Percentiles rank a stretch among this genome's conserved stretches.
Evolutionary conservation across 352 stramenopile genomes (phyloP).

Genomic region (Pythium myriotylum): DNA sequence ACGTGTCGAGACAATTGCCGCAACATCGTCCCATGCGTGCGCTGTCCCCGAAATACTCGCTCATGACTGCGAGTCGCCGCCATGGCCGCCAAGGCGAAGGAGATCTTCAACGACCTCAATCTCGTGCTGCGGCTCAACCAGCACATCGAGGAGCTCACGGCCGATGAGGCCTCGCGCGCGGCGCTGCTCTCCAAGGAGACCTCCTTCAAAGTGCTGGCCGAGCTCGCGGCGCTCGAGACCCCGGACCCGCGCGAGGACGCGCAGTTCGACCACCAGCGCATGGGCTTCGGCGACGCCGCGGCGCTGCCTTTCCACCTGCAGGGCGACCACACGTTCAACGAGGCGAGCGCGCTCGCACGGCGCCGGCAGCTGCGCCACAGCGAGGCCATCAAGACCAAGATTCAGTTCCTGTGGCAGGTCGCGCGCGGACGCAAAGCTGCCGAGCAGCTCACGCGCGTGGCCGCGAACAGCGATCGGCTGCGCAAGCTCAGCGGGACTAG

Average conservation of each 20-base stretch:
- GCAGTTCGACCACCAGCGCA: conserved; percentile 74
- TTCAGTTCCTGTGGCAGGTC: conserved; percentile 71
- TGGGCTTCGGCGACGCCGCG: conserved; percentile 27
- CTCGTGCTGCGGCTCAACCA: conserved; percentile 72
- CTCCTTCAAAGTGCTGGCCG: conserved; percentile 76
- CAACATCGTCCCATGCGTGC: too few relatives aligned
- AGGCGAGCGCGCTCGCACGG: conserved; percentile 56
- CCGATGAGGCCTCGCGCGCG: conserved; percentile 16
- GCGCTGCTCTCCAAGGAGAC: conserved; percentile 43
- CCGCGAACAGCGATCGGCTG: conserved; percentile 6
- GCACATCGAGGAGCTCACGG: conserved; percentile 54
- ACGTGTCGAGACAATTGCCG: too few relatives aligned
- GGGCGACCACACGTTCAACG: conserved; percentile 67
- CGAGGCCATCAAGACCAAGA: conserved; percentile 41
- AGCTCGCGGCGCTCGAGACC: conserved; percentile 51
- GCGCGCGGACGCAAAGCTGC: conserved; percentile 44
- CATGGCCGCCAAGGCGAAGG: conserved; percentile 37
- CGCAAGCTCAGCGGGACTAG: conserved; percentile 14
- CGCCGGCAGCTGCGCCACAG: conserved; percentile 56
- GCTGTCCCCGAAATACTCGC: neutral
- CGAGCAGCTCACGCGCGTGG: conserved; percentile 11
- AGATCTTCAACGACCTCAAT: conserved; percentile 78
- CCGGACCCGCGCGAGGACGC: conserved; percentile 46
- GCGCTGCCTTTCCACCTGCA: conserved; percentile 76
- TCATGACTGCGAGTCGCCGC: neutral